These are phyloP conservation scores for Apiospora sp. DNA, from an alignment of 2,329 filamentous ascomycete species.

Conservation along the genomic window DNA sequence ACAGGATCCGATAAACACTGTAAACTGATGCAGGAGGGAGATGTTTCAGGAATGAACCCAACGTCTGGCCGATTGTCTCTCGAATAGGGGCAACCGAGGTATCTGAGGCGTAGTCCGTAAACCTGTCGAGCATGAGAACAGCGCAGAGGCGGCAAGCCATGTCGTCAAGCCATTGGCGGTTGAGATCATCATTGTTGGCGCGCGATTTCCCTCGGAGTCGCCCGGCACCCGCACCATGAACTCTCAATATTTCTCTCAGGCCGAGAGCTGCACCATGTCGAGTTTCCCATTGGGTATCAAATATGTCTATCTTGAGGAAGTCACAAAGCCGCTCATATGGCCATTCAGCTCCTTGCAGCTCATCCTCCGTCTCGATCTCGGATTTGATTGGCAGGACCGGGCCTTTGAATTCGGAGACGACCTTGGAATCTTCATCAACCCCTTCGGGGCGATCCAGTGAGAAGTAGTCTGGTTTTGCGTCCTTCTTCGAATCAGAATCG, in stretches of 20 bases:
- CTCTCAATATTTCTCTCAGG: conserved; percentile 86
- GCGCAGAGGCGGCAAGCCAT: conserved; percentile 93
- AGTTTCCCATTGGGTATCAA: conserved; percentile 93
- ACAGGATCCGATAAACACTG: conserved; percentile 82
- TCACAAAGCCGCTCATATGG: conserved; percentile 94
- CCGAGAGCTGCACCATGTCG: conserved; percentile 97
- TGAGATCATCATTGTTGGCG: conserved; percentile 78
- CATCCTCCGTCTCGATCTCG: conserved; percentile 79
- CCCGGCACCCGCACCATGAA: conserved; percentile 91
- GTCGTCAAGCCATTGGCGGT: conserved; percentile 90
- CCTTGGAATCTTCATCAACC: conserved; percentile 87
- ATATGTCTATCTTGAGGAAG: conserved; percentile 91
- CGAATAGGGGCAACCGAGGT: conserved; percentile 96
- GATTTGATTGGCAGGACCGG: conserved; percentile 82
- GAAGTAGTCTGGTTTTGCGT: conserved; percentile 84
- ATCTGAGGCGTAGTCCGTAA: conserved; percentile 97
- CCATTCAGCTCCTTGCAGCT: conserved; percentile 85
- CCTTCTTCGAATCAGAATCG: conserved; percentile 64
- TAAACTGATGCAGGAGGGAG: conserved; percentile 82
- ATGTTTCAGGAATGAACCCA: conserved; percentile 88
- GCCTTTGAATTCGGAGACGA: conserved; percentile 96
- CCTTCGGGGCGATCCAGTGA: conserved; percentile 81
- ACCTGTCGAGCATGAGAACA: conserved; percentile 96
- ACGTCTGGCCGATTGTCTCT: conserved; percentile 92
- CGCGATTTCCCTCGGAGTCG: conserved; percentile 74